These are phyloP conservation scores for Dictyostelium citrinum DNA, from an alignment of 78 protist genomes.

Conservation along the genomic window DNA sequence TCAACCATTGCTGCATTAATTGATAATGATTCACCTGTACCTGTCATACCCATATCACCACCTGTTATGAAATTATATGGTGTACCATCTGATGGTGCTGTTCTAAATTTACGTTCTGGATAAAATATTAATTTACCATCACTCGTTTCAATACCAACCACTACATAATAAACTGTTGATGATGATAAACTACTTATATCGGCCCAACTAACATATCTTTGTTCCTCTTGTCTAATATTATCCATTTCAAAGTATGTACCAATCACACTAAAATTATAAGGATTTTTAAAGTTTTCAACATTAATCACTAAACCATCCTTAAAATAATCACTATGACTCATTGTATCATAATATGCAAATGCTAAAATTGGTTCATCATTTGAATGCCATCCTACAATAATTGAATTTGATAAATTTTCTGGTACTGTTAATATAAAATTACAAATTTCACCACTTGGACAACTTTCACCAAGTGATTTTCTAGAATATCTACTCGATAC, in stretches of 20 bases:
- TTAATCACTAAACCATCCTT: not conserved
- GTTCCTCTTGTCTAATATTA: constrained; percentile 14
- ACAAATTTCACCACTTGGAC: constrained; percentile 46
- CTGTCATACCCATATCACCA: constrained; percentile 45
- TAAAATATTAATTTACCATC: not conserved
- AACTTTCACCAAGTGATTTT: constrained; percentile 23
- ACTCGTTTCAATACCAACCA: not conserved
- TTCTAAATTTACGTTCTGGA: constrained; percentile 65
- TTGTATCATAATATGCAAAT: constrained; percentile 24
- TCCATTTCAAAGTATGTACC: constrained; percentile 21
- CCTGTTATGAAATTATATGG: constrained; percentile 39
- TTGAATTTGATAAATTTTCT: constrained; percentile 17
- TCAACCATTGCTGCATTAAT: constrained; percentile 26
- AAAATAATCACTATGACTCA: not conserved
- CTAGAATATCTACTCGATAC: constrained; percentile 36
- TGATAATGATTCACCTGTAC: not conserved
- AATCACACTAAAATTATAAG: not conserved
- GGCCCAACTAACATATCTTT: constrained; percentile 48
- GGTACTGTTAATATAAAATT: constrained; percentile 67
- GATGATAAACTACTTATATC: not conserved
- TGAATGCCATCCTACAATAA: constrained; percentile 30
- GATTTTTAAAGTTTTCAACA: constrained; percentile 8
- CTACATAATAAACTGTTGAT: constrained; percentile 14
- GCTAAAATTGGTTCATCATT: constrained; percentile 16
- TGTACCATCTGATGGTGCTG: constrained; percentile 42